Conservation (phyloP, 805 yeast genomes). For the Cyberlindnera americana region DNA sequence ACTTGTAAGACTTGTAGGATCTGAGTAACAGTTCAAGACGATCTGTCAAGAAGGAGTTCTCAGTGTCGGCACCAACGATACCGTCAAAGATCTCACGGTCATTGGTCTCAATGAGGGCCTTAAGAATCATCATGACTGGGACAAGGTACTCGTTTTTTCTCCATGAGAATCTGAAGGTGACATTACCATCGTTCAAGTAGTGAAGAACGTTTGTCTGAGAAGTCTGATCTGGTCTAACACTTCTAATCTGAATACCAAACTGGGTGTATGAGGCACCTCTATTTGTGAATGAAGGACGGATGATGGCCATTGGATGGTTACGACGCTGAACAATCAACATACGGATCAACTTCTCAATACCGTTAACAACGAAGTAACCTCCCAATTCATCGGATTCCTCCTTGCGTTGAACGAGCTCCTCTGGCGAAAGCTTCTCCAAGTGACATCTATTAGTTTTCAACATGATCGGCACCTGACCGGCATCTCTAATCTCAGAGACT, state of each 20-base stretch:
- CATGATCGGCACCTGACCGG: slow-evolving; percentile 91
- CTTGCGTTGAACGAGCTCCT: slow-evolving; percentile 67
- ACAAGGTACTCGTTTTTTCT: slow-evolving; percentile 91
- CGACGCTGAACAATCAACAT: slow-evolving; percentile 98
- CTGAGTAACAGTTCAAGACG: slow-evolving; percentile 92
- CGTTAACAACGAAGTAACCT: slow-evolving; percentile 91
- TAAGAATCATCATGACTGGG: slow-evolving; percentile 88
- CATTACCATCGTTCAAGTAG: slow-evolving; percentile 92
- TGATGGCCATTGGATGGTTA: slow-evolving; percentile 96
- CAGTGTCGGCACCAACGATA: slow-evolving; percentile 82
- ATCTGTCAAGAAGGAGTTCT: slow-evolving; percentile 93
- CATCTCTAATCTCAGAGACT: slow-evolving; percentile 77
- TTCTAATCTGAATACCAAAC: slow-evolving; percentile 91
- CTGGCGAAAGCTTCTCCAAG: slow-evolving; percentile 77
- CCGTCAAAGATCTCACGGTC: slow-evolving; percentile 97
- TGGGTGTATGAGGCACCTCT: slow-evolving; percentile 89
- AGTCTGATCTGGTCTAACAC: slow-evolving; percentile 94
- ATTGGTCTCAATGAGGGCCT: slow-evolving; percentile 84
- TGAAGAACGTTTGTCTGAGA: slow-evolving; percentile 98
- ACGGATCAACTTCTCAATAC: slow-evolving; percentile 93
- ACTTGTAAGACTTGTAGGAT: slow-evolving; percentile 76
- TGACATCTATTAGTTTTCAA: slow-evolving; percentile 89
- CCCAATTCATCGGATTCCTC: slow-evolving; percentile 97
- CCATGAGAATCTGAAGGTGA: slow-evolving; percentile 96
- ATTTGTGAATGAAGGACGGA: slow-evolving; percentile 90